Evolutionary conservation across 164 flowering plant genomes (phyloP), one percentile per base, ranked within the genome.

Genomic region (Umbellularia californica): DNA sequence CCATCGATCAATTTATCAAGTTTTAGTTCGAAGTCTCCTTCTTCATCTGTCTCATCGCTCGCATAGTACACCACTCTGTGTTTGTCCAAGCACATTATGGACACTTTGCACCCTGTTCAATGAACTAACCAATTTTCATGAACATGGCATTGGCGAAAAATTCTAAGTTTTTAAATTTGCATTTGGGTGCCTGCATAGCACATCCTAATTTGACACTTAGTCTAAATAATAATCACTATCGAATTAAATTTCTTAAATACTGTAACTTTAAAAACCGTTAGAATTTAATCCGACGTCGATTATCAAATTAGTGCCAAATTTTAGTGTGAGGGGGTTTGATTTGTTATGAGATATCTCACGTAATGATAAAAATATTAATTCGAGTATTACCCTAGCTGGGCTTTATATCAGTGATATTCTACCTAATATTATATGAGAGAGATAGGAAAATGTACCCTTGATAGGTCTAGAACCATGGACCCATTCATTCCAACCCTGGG

Each of bases 1-100:
- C 88, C 85, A 27, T 83, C 72, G 2, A 79, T 66, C 77, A 52
- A 62, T 65, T 85, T 87, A 70, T 79, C 71, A 0, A 90, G 73
- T 0, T 64, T 22, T 58, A 94, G 77, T 58, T 85, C 79, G 50
- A 82, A 92, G 2, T 78, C 77, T 0, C 97, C 98, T 1, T 65
- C 58, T 3, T 79, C 86, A 65, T 92, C 96, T 0, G 92, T 90
- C 33, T 76, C 71, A 68, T 92, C 92, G 69, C 98, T 90, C 24
- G 79, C 88, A 25, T 91, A 91, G 72, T 87, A 82, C 33, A 84
- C 72, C 10, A 87, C 86, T 72, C 90, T 81, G 64, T 88, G 80
- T 3, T 86, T 87, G 67, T 92, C 96, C 82, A 87, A 75, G 78
- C 97, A 94, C 2, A 88, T 88, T 11, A 90, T 47, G 0, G 92